Evolutionary conservation across 2,329 filamentous ascomycete genomes (phyloP).

Genomic region (Ophiostoma sp.): DNA sequence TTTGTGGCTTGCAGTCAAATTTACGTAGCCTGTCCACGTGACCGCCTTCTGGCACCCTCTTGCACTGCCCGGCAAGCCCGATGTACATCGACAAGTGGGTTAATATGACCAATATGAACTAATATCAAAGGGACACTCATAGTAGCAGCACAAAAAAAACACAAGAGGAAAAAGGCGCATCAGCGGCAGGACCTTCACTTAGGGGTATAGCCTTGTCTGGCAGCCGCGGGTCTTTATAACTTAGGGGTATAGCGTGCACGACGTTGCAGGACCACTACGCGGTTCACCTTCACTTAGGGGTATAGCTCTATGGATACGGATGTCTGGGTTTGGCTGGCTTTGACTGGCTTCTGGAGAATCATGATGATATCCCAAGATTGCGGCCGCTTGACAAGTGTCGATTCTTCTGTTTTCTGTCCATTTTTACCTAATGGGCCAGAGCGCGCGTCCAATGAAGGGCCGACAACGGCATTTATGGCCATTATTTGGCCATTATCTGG

Average conservation of each 20-base stretch:
- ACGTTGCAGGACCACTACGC: conserved; percentile 1
- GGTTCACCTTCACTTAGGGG: conserved; percentile 27
- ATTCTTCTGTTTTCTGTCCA: neutral
- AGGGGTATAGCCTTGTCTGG: conserved; percentile 26
- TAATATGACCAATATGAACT: conserved; percentile 3
- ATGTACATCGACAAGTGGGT: conserved; percentile 4
- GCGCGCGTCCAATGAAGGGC: neutral
- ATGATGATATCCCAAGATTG: neutral
- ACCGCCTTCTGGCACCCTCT: neutral
- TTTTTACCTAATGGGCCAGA: conserved; percentile 23
- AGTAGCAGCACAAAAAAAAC: neutral
- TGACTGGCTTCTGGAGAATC: neutral
- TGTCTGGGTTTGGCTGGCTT: neutral
- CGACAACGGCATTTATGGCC: neutral
- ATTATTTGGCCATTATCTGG: neutral
- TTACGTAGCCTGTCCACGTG: neutral
- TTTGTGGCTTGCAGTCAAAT: neutral
- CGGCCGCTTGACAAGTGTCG: neutral
- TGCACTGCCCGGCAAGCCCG: neutral
- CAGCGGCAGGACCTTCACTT: conserved; percentile 26
- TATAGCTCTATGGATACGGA: conserved; percentile 20
- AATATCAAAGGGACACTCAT: neutral
- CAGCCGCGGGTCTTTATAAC: conserved; percentile 3
- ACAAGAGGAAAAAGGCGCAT: conserved; percentile 7
- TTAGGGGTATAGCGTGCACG: conserved; percentile 12